Evolutionary conservation across 2,329 filamentous ascomycete genomes (phyloP), one percentile per base, ranked within the genome.

Genomic region (Fusarium sp.): DNA sequence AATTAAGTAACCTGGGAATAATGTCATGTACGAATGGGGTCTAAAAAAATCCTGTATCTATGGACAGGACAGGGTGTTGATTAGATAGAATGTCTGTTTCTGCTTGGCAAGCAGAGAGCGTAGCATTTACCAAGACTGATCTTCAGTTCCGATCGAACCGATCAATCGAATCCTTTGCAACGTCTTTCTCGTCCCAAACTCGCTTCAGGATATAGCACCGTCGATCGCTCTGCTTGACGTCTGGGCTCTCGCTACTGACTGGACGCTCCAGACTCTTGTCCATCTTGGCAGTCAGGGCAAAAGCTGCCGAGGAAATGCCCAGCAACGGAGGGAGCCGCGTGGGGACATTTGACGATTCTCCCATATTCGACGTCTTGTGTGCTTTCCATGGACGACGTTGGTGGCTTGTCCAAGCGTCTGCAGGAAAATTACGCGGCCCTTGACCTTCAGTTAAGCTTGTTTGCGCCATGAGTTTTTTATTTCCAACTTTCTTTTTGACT

Each of bases 391-490:
- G 43, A 48, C 10, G n/a, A 39, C 13, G 58, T 24, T 50, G 22
- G 43, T 39, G 43, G 45, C 41, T 45, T 35, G 22, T 43, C 33
- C 43, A 43, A 54, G 54, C 27, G 33, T 29, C 39, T 62, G 67
- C 59, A 52, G 31, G 41, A 41, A 68, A 33, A 39, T 56, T 45
- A 33, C 31, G 37, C 57, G 64, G 68, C 31, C 59, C 59, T 65
- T 54, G 43, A 52, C 54, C 9, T 7, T n/a, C 29, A 69, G 58
- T 75, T 74, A 74, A 74, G 72, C 72, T 74, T 74, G 72, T 74
- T 74, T 75, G 18, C 37, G 48, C 61, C 57, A 37, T 57, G 31
- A 74, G 41, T n/a, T 50, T 57, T 16, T n/a, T 54, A 56, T 27
- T 31, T 27, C 27, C 33, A 41, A 39, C 43, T 48, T 56, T 74